Percentiles rank a stretch among this genome's conserved stretches.
phyloP scores from a whole-genome alignment of 805 yeast species.

The Pichia californica region DNA sequence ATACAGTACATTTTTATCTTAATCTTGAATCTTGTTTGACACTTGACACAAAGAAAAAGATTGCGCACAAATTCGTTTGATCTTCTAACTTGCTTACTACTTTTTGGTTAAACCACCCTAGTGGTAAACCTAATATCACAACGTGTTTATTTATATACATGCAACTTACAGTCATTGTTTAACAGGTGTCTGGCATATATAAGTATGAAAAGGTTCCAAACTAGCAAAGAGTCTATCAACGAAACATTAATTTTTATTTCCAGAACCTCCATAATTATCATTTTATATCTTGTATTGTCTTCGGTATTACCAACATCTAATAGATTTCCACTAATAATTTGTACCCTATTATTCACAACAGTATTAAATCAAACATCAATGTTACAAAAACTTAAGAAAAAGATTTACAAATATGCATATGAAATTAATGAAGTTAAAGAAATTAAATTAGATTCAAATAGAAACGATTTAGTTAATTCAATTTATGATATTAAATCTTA shows the following conservation, averaged over 20 bases:
- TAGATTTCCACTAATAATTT: slow-evolving; percentile 19
- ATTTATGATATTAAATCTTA: slow-evolving; percentile 44
- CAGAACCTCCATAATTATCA: slow-evolving; percentile 23
- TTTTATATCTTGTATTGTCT: slow-evolving; percentile 19
- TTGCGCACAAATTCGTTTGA: too few relatives aligned
- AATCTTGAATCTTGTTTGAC: too few relatives aligned
- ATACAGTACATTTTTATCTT: too few relatives aligned
- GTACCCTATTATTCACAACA: slow-evolving; percentile 25
- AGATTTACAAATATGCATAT: slow-evolving; percentile 5
- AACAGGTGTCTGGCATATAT: too few relatives aligned
- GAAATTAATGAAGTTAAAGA: slow-evolving; percentile 6
- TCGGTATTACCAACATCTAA: slow-evolving; percentile 10
- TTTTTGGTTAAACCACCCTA: too few relatives aligned
- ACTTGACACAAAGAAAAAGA: too few relatives aligned
- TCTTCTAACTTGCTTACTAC: too few relatives aligned
- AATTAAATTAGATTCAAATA: slow-evolving; percentile 11
- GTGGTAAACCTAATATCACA: too few relatives aligned
- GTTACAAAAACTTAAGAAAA: slow-evolving; percentile 13
- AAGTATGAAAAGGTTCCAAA: background rate
- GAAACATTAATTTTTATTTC: slow-evolving; percentile 24
- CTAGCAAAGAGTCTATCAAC: background rate
- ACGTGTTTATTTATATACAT: too few relatives aligned
- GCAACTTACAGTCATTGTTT: too few relatives aligned
- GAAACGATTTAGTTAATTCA: slow-evolving; percentile 31
- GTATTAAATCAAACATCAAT: slow-evolving; percentile 23